Evolutionary conservation across 805 yeast species (phyloP).

Genomic region (Spathaspora sp.): DNA sequence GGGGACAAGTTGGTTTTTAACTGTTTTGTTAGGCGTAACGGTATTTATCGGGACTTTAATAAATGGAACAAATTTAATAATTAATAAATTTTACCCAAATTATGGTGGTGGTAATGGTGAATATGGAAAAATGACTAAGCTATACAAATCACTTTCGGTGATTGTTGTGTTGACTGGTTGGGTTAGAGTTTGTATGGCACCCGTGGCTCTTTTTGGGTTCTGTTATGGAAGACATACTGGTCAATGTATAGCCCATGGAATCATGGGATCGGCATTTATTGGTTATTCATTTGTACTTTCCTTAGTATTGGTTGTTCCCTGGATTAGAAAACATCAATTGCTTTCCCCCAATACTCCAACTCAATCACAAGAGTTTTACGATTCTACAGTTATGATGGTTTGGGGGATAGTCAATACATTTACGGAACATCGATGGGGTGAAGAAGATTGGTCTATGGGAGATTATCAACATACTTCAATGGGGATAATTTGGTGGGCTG

Average conservation of each 20-base stretch:
- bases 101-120: slow-evolving; percentile 27
- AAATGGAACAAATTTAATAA: slow-evolving; percentile 47
- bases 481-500: slow-evolving; percentile 97
- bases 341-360: slow-evolving; percentile 13
- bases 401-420: slow-evolving; percentile 96
- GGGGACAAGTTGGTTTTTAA: slow-evolving; percentile 65
- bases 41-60: slow-evolving; percentile 54
- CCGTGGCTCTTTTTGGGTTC: slow-evolving; percentile 81
- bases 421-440: slow-evolving; percentile 95
- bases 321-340: slow-evolving; percentile 54
- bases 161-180: slow-evolving; percentile 59
- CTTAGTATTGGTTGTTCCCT: slow-evolving; percentile 66
- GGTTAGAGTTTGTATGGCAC: slow-evolving; percentile 77
- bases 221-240: slow-evolving; percentile 84
- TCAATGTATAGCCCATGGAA: slow-evolving; percentile 95
- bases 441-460: slow-evolving; percentile 84
- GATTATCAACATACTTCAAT: slow-evolving; percentile 94
- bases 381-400: slow-evolving; percentile 69
- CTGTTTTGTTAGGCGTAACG: slow-evolving; percentile 42
- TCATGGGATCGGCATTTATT: slow-evolving; percentile 90
- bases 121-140: slow-evolving; percentile 23
- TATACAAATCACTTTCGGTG: slow-evolving; percentile 46
- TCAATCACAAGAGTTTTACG: slow-evolving; percentile 77
- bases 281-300: slow-evolving; percentile 71
- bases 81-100: slow-evolving; percentile 30